Conservation (phyloP, 805 yeast genomes). For the Starmera pachycereana region DNA sequence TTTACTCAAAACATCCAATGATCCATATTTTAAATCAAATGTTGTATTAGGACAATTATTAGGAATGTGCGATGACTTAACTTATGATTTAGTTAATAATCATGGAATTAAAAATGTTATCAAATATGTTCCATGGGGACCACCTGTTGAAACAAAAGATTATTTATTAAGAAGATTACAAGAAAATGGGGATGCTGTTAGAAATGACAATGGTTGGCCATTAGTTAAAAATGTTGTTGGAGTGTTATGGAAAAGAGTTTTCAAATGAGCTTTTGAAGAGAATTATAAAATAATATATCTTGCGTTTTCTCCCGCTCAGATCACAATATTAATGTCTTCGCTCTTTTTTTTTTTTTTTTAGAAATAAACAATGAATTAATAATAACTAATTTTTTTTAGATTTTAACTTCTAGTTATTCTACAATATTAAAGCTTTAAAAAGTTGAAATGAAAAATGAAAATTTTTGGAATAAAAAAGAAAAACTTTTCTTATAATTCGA, state of each 20-base stretch:
- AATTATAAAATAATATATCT: no score
- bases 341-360: no score
- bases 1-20: constrained; percentile 26
- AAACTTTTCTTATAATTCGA: no score
- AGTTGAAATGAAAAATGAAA: no score
- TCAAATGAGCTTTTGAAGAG: neutral
- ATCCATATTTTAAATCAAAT: constrained; percentile 34
- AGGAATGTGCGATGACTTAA: constrained; percentile 92
- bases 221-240: constrained; percentile 44
- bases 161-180: constrained; percentile 82
- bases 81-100: constrained; percentile 58
- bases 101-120: constrained; percentile 66
- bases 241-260: constrained; percentile 23
- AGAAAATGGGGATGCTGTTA: constrained; percentile 93
- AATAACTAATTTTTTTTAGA: no score
- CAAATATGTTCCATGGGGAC: constrained; percentile 98
- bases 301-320: no score
- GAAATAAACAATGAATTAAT: no score
- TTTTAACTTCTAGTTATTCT: no score
- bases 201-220: constrained; percentile 74
- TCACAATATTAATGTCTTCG: no score
- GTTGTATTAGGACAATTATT: constrained; percentile 83
- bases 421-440: no score
- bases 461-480: no score
- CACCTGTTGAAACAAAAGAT: constrained; percentile 87